These are phyloP conservation scores for Lichtheimia ornata DNA, from an alignment of 371 early-diverging fungal genomes.

Conservation along the genomic window DNA sequence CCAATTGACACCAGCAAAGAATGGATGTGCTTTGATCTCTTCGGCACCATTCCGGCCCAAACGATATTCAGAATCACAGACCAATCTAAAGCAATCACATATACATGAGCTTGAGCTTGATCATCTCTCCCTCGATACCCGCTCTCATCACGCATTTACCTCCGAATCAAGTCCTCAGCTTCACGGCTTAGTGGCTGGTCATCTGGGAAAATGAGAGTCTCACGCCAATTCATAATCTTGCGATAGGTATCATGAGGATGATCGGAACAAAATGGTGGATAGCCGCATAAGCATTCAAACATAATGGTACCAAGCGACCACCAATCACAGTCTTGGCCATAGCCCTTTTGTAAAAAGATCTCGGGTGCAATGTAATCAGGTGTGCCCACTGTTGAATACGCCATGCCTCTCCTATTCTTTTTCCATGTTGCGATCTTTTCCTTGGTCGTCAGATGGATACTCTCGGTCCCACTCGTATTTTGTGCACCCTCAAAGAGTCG, in stretches of 20 bases:
- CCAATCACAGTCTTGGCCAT: slow-evolving; percentile 98
- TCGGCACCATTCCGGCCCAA: slow-evolving; percentile 79
- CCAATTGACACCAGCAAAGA: slow-evolving; percentile 97
- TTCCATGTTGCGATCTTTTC: slow-evolving; percentile 96
- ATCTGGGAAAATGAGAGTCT: slow-evolving; percentile 87
- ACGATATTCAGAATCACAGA: slow-evolving; percentile 85
- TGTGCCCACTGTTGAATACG: slow-evolving; percentile 95
- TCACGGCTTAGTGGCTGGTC: slow-evolving; percentile 90
- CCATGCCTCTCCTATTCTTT: slow-evolving; percentile 88
- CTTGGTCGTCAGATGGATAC: slow-evolving; percentile 78
- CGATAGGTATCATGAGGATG: slow-evolving; percentile 95
- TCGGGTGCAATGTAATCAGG: slow-evolving; percentile 98
- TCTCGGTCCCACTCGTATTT: slow-evolving; percentile 55
- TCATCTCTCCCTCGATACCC: background rate
- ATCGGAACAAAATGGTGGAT: slow-evolving; percentile 97
- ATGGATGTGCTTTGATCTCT: slow-evolving; percentile 93
- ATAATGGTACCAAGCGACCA: slow-evolving; percentile 99
- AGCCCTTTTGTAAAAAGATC: slow-evolving; percentile 91
- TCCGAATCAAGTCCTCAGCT: slow-evolving; percentile 89
- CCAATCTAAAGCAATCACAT: slow-evolving; percentile 51
- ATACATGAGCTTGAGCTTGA: background rate
- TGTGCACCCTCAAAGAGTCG: slow-evolving; percentile 68
- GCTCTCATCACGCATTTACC: slow-evolving; percentile 37
- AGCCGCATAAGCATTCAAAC: slow-evolving; percentile 96
- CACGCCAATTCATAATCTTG: slow-evolving; percentile 95